Percentiles rank a stretch among this genome's conserved stretches.
Evolutionary conservation across 2,329 filamentous ascomycete species (phyloP).

Genomic region (Cryphonectria carpinicola): DNA sequence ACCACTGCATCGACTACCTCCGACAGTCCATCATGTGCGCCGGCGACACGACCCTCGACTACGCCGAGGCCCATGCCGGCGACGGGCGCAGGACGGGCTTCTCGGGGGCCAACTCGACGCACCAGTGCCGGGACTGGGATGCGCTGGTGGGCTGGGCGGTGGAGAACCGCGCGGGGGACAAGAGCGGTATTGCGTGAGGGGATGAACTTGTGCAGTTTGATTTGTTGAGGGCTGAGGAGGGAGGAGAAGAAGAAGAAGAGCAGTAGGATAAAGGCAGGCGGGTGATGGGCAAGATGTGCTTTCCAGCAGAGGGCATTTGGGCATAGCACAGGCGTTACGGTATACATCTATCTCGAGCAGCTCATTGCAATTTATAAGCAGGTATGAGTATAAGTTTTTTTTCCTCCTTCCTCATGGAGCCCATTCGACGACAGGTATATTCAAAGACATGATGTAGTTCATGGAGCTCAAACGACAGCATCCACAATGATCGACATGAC

Average conservation of each 20-base stretch:
- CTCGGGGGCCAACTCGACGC: constrained; percentile 26
- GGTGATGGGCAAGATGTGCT: no score
- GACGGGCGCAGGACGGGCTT: constrained; percentile 24
- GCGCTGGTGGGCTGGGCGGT: constrained; percentile 24
- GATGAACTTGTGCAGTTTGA: no score
- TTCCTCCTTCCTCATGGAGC: no score
- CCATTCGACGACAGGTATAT: no score
- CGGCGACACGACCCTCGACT: constrained; percentile 26
- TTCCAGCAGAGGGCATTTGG: constrained; percentile 41
- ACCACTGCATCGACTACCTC: constrained; percentile 29
- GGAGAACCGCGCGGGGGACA: constrained; percentile 26
- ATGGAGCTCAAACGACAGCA: no score
- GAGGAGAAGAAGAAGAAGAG: constrained; percentile 65
- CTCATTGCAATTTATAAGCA: background rate
- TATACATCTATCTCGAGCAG: background rate
- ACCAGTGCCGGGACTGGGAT: constrained; percentile 26
- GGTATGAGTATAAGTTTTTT: background rate
- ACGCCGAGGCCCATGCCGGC: constrained; percentile 20
- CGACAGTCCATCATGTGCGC: constrained; percentile 27
- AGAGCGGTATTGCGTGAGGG: constrained; percentile 21
- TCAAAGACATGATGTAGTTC: no score
- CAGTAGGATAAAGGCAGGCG: background rate
- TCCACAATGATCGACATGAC: no score
- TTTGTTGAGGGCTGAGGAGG: background rate
- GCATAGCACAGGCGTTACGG: constrained; percentile 1